Percentiles rank a stretch among this genome's conserved stretches.
Evolutionary conservation across 2,329 filamentous ascomycete genomes (phyloP).

Genomic region (Penicillium sp.): DNA sequence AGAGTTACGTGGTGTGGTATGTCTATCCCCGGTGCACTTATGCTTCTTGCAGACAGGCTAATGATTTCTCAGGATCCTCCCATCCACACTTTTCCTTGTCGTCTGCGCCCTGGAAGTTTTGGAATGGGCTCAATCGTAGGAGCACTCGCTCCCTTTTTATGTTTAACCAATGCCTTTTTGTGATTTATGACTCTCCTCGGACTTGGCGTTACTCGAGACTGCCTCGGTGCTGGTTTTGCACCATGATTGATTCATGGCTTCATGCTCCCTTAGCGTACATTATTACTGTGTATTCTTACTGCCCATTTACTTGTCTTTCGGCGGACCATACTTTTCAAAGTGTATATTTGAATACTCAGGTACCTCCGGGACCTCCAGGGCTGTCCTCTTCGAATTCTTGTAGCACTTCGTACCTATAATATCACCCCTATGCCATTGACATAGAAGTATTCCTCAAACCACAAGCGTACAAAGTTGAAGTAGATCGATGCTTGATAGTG

Average conservation of each 20-base stretch:
- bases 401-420: background rate
- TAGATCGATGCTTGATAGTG: no score
- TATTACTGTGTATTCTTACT: background rate
- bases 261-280: background rate
- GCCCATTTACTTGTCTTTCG: background rate
- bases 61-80: conserved; percentile 65
- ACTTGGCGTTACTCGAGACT: background rate
- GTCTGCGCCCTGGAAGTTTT: conserved; percentile 89
- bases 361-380: no score
- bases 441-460: no score
- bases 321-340: background rate
- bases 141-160: background rate
- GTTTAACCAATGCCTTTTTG: background rate
- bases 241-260: background rate
- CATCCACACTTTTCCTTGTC: conserved; percentile 83
- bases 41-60: conserved; percentile 7
- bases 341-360: background rate
- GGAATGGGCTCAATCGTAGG: conserved; percentile 62
- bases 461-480: no score
- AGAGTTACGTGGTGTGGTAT: conserved; percentile 93
- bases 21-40: conserved; percentile 28
- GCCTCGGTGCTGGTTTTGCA: background rate
- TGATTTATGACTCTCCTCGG: background rate
- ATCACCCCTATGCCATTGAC: background rate
- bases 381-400: background rate